phyloP scores from a whole-genome alignment of 208 protist species.

The Trypanosoma scelopori region DNA sequence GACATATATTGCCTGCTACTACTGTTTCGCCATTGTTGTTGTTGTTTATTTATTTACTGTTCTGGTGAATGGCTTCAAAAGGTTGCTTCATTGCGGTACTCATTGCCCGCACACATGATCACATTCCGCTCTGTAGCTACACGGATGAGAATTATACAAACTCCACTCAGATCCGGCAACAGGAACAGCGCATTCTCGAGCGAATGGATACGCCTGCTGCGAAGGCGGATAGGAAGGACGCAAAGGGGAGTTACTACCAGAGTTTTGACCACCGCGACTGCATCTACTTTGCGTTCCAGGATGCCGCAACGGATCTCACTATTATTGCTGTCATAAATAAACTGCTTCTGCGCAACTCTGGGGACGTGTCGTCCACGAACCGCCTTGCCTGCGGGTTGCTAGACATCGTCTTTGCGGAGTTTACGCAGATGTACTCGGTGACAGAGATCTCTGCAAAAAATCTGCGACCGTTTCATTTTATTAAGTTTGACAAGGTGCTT shows the following conservation, averaged over 20 bases:
- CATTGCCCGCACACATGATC: conserved; percentile 83
- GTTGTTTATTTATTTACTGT: background rate
- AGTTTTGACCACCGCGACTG: conserved; percentile 90
- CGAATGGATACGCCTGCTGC: conserved; percentile 77
- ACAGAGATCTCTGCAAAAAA: conserved; percentile 51
- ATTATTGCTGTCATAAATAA: conserved; percentile 90
- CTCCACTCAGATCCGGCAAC: conserved; percentile 65
- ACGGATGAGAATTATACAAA: conserved; percentile 86
- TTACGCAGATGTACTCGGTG: conserved; percentile 55
- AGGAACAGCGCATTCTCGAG: conserved; percentile 84
- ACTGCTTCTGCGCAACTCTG: conserved; percentile 77
- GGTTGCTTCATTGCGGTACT: conserved; percentile 89
- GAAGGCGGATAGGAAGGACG: conserved; percentile 31
- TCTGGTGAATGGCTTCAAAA: conserved; percentile 62
- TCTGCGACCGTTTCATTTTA: conserved; percentile 86
- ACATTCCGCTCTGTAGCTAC: conserved; percentile 80
- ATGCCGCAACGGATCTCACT: conserved; percentile 83
- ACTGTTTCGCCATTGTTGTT: background rate
- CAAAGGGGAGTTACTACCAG: conserved; percentile 85
- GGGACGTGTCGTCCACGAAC: conserved; percentile 73
- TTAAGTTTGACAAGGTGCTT: conserved; percentile 86
- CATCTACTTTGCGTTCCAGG: conserved; percentile 90
- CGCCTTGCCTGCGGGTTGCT: conserved; percentile 81
- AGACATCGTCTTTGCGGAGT: conserved; percentile 79
- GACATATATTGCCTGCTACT: background rate